phyloP scores from a whole-genome alignment of 2,329 filamentous ascomycete genomes.

The Penicillium frequentans region DNA sequence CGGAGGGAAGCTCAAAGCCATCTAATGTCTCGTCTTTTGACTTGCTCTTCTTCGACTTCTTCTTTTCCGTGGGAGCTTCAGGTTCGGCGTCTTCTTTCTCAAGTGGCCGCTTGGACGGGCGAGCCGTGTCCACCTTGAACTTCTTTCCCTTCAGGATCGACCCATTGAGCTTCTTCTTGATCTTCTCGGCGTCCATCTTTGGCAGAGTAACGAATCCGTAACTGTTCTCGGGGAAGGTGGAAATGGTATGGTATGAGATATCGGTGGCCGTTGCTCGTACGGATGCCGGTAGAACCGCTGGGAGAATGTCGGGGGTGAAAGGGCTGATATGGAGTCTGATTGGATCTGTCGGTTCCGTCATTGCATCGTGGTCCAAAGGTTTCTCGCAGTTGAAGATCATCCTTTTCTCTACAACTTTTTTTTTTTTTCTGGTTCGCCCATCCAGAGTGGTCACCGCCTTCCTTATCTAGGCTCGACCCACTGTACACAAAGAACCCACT shows the following conservation, averaged over 20 bases:
- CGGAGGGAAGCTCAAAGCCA: slow-evolving; percentile 71
- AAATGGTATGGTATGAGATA: slow-evolving; percentile 82
- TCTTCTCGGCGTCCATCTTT: slow-evolving; percentile 76
- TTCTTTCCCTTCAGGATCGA: slow-evolving; percentile 81
- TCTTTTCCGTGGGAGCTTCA: slow-evolving; percentile 40
- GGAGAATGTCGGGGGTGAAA: slow-evolving; percentile 72
- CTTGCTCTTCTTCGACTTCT: slow-evolving; percentile 52
- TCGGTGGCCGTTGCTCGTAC: slow-evolving; percentile 68
- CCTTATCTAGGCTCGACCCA: neutral
- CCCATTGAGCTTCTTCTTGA: slow-evolving; percentile 89
- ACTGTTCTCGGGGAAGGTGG: slow-evolving; percentile 84
- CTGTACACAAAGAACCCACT: slow-evolving; percentile 1
- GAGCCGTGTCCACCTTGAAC: slow-evolving; percentile 79
- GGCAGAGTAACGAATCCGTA: slow-evolving; percentile 92
- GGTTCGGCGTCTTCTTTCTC: slow-evolving; percentile 39
- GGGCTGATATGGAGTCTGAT: slow-evolving; percentile 83
- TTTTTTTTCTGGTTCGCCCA: slow-evolving; percentile 1
- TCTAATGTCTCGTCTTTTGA: slow-evolving; percentile 54
- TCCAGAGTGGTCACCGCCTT: neutral
- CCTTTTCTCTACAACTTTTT: neutral
- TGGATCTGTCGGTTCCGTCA: slow-evolving; percentile 28
- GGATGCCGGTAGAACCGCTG: slow-evolving; percentile 68
- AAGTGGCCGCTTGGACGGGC: slow-evolving; percentile 58
- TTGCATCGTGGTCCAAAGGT: slow-evolving; percentile 17
- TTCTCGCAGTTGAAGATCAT: neutral